Base-by-base conservation (phyloP, 1,139 yeast genomes). In the Lipomyces yarrowii region DNA sequence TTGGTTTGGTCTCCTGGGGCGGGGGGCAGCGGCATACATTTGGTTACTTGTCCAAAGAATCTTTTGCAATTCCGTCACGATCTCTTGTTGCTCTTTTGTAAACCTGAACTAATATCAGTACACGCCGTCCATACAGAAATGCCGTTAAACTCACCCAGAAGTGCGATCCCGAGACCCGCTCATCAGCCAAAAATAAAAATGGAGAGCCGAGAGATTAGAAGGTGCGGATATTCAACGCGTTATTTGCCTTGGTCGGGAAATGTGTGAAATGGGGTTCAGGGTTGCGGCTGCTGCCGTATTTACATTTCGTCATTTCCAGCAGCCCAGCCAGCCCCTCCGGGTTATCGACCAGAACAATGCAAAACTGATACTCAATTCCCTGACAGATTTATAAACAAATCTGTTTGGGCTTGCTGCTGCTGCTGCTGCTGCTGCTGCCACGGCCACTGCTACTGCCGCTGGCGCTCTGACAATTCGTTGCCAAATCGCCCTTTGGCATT, bases 61-160 rank as follows among this genome's bases (percentile, higher is more conserved):
- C 18, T 63, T 63, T 46, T 60, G 61, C 4, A 63, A 58, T 51
- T 63, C 66, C 5, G 59, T 30, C 3, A 63, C 51, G 18, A 63
- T 39, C 21, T 42, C 23, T 48, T 53, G 56, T 59, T 39, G 37
- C 6, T 11, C 55, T 37, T 59, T 52, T 4, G 35, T 48, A 30
- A 39, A 57, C 32, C n/a, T 58, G 26, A 13, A n/a, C 4, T 1
- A 6, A 11, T 35, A 26, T 7, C 21, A 42, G 48, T 21, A 39
- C 48, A 7, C 7, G 1, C 10, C 55, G 5, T 18, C 42, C 7
- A 15, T 18, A 26, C 26, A n/a, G 8, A 11, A 11, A 15, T 30
- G 2, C 15, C 2, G 32, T 7, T 32, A 1, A 7, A 52, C 30
- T 30, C 33, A 52, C 30, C 13, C 8, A 8, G 55, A 30, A 13